Conservation (phyloP, 305 asterid species). For the Solanum chacoense region DNA sequence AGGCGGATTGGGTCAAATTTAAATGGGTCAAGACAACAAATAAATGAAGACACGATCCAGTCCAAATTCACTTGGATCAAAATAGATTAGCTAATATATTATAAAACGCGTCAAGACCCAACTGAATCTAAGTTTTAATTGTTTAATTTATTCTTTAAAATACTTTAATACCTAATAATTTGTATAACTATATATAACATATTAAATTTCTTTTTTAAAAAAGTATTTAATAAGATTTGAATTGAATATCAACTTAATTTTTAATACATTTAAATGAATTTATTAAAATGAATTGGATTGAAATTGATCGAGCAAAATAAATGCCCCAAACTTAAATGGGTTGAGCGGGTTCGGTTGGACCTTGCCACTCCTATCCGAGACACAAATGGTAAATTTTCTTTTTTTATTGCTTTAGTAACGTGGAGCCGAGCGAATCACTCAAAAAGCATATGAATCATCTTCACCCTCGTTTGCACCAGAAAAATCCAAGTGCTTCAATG, state of each 20-base stretch:
- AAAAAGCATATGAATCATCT: not conserved
- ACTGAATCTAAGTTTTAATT: not conserved
- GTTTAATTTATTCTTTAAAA: not conserved
- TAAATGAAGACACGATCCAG: not conserved
- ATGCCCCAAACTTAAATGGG: not conserved
- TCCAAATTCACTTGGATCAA: not conserved
- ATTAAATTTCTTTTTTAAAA: too few species aligned
- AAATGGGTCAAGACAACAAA: not conserved
- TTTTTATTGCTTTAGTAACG: not conserved
- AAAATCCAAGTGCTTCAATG: not conserved
- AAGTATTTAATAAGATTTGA: too few species aligned
- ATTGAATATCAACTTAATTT: too few species aligned
- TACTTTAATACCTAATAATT: not conserved
- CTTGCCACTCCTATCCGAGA: not conserved
- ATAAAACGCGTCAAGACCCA: not conserved
- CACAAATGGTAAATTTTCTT: not conserved
- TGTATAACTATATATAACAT: too few species aligned
- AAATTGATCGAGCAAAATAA: too few species aligned
- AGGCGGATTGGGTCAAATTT: too few species aligned
- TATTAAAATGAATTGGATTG: not conserved
- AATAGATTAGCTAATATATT: too few species aligned
- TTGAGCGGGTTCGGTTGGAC: not conserved
- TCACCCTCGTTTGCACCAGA: not conserved
- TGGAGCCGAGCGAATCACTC: not conserved
- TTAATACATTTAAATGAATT: too few species aligned